Evolutionary conservation across 2,329 filamentous ascomycete genomes (phyloP).

Genomic region (Apiospora sp.): DNA sequence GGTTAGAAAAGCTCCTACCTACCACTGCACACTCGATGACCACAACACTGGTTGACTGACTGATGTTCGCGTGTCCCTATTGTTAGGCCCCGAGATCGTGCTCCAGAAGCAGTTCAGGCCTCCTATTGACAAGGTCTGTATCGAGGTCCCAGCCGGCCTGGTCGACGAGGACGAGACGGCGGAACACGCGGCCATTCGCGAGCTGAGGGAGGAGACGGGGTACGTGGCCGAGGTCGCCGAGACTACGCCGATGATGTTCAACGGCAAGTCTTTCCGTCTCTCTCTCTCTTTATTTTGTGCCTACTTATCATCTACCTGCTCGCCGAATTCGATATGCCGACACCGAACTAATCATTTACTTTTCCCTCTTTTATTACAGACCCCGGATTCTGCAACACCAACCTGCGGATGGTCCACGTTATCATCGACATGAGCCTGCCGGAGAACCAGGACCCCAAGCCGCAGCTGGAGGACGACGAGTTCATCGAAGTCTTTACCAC

Average conservation of each 20-base stretch:
- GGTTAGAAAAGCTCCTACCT: slow-evolving; percentile 43
- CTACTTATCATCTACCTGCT: not conserved
- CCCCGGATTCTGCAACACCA: slow-evolving; percentile 73
- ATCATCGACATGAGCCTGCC: slow-evolving; percentile 73
- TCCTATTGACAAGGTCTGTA: slow-evolving; percentile 64
- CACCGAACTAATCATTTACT: not conserved
- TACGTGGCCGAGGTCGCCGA: slow-evolving; percentile 63
- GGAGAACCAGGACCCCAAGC: slow-evolving; percentile 73
- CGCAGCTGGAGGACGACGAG: slow-evolving; percentile 79
- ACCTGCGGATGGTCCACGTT: slow-evolving; percentile 75
- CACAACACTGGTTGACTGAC: not conserved
- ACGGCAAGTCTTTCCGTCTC: slow-evolving; percentile 30
- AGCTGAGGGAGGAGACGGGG: slow-evolving; percentile 73
- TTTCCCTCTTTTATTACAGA: slow-evolving; percentile 45
- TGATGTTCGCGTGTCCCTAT: not conserved
- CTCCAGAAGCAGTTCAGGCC: slow-evolving; percentile 74
- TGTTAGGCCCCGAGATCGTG: slow-evolving; percentile 60
- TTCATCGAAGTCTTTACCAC: slow-evolving; percentile 83
- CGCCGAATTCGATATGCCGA: not conserved
- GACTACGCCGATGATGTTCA: slow-evolving; percentile 50
- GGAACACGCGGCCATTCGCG: slow-evolving; percentile 68
- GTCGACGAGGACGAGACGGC: slow-evolving; percentile 68
- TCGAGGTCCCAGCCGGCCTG: slow-evolving; percentile 72
- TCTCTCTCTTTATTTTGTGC: slow-evolving; percentile 11
- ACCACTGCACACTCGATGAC: no score